Evolutionary conservation across 805 yeast species (phyloP).

Genomic region (Cyberlindnera euphorbiiphila): DNA sequence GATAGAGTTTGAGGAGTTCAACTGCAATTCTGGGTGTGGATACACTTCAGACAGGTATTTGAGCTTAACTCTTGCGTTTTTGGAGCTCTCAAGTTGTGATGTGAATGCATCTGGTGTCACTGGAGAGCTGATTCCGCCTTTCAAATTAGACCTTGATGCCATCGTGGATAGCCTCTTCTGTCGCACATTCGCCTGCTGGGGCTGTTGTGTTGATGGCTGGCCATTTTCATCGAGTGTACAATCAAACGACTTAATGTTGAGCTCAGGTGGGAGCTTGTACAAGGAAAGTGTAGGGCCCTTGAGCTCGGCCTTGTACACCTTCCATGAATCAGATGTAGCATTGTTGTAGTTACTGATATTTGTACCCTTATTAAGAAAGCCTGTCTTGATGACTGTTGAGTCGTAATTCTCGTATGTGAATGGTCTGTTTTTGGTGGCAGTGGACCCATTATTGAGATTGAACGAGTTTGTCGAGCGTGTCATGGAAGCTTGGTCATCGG

Average conservation of each 20-base stretch:
- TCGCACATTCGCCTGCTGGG: constrained; percentile 20
- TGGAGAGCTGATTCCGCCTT: constrained; percentile 16
- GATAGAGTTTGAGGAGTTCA: constrained; percentile 46
- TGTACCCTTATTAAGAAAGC: constrained; percentile 56
- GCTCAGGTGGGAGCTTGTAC: constrained; percentile 51
- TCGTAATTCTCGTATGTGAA: constrained; percentile 35
- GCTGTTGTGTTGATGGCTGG: constrained; percentile 3
- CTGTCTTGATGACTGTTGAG: constrained; percentile 41
- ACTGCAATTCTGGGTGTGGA: constrained; percentile 60
- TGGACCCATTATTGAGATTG: constrained; percentile 9
- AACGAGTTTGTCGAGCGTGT: constrained; percentile 15
- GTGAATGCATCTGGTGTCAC: constrained; percentile 5
- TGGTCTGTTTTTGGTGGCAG: constrained; percentile 17
- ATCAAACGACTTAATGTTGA: constrained; percentile 42
- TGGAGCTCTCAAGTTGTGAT: constrained; percentile 3
- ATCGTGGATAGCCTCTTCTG: constrained; percentile 27
- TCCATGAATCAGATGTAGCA: constrained; percentile 28
- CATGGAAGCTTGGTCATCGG: constrained; percentile 8
- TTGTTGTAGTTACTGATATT: constrained; percentile 27
- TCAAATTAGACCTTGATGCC: constrained; percentile 21
- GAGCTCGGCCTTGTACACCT: constrained; percentile 60
- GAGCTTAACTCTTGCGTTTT: constrained; percentile 18
- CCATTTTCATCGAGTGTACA: constrained; percentile 18
- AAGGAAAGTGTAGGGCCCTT: constrained; percentile 63
- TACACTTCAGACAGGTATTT: constrained; percentile 39